Base-by-base conservation (phyloP, 495 filamentous ascomycete species). In the Aspergillus mulundensis region DNA sequence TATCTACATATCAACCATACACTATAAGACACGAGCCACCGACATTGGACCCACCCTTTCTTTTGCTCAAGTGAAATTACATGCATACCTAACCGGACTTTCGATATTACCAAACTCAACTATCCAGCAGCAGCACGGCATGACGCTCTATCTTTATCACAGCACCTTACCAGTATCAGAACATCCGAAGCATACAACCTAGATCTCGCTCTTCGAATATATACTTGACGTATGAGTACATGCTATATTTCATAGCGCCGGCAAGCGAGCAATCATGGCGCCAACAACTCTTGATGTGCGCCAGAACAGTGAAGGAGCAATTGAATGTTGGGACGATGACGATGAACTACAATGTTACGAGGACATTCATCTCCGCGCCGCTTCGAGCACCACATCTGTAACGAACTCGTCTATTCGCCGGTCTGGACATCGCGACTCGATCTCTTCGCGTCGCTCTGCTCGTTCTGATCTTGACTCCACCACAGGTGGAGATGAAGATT, bases 281-380 rank as follows among this genome's bases (percentile, higher is more conserved):
- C 70, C 80, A 30, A 67, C 82, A 61, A 82, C 77, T 12, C 67
- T 84, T 16, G 84, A 81, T 65, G 66, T 74, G 45, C 78, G 76
- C 48, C 78, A 73, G 56, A 71, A 76, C 41, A 77, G 77, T 16
- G 78, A 87, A 50, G 81, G 81, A 39, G 71, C 75, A 18, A 77
- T 91, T 34, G 92, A 97, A 68, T 89, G 84, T 67, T 96, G 92
- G 91, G 91, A 93, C 70, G 87, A 95, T 61, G 89, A 92, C 65
- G 86, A 84, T 61, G 79, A 95, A 61, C 70, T 94, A 52, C 84
- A 92, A 67, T 85, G 87, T 50, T 81, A 81, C 56, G 88, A 89
- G 55, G 83, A 87, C 59, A 72, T 88, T 49, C 82, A 84, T 56
- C 76, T 91, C 65, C 81, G 84, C 61, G 76, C 83, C 67, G 77